Evolutionary conservation across 768 basidiomycete genomes (phyloP).

Genomic region (Mycena vitilis): DNA sequence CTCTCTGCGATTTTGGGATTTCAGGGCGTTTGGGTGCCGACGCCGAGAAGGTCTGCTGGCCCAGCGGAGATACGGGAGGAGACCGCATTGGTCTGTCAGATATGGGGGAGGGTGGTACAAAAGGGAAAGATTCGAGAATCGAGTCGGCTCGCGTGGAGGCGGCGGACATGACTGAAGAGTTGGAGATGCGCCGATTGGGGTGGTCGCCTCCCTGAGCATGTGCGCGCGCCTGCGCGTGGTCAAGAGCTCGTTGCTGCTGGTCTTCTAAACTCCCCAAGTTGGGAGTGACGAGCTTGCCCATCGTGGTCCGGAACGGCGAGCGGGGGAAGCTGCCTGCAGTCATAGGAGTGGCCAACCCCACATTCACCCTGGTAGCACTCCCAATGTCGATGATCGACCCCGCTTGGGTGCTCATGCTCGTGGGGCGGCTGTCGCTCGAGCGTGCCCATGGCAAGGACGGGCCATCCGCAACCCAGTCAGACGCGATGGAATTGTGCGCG

Average conservation of each 20-base stretch:
- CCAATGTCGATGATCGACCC: conserved; percentile 69
- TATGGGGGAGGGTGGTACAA: conserved; percentile 90
- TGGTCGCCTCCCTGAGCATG: conserved; percentile 63
- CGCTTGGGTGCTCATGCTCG: conserved; percentile 73
- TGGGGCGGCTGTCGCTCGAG: conserved; percentile 60
- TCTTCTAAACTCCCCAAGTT: conserved; percentile 61
- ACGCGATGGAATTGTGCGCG: conserved; percentile 43
- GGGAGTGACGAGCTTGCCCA: conserved; percentile 70
- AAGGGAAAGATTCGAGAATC: conserved; percentile 88
- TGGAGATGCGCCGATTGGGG: conserved; percentile 64
- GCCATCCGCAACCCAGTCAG: conserved; percentile 52
- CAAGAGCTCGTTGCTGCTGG: conserved; percentile 74
- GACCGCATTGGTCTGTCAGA: conserved; percentile 83
- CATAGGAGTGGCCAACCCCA: conserved; percentile 55
- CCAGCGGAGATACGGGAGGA: conserved; percentile 79
- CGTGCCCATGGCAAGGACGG: conserved; percentile 57
- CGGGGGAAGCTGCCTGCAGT: conserved; percentile 53
- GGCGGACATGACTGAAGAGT: conserved; percentile 73
- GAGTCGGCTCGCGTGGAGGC: conserved; percentile 84
- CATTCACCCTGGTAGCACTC: conserved; percentile 75
- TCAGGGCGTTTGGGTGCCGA: conserved; percentile 26
- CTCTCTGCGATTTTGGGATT: conserved; percentile 30
- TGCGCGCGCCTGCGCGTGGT: conserved; percentile 69
- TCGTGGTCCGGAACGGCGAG: conserved; percentile 68
- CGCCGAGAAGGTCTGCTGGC: conserved; percentile 60